Conservation (phyloP, 2,329 filamentous ascomycete genomes). For the Drechslerella coelobrocha region DNA sequence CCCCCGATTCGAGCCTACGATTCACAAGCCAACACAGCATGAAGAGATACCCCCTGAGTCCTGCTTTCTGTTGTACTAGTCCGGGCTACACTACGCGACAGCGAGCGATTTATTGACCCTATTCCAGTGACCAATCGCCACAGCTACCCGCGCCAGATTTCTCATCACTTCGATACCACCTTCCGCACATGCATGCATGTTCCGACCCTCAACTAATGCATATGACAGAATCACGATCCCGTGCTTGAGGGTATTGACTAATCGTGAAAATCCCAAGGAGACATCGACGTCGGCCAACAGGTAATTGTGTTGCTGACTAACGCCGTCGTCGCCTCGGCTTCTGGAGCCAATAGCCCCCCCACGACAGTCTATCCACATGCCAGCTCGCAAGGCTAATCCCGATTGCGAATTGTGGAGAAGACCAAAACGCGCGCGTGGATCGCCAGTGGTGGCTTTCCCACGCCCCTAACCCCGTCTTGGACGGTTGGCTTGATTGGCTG, state of each 20-base stretch:
- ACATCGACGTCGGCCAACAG: slow-evolving; percentile 13
- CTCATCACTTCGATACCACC: background rate
- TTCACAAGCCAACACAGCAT: background rate
- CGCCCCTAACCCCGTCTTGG: slow-evolving; percentile 3
- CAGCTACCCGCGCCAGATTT: slow-evolving; percentile 1
- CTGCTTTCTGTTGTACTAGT: background rate
- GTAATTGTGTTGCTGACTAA: slow-evolving; percentile 49
- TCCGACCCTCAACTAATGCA: background rate
- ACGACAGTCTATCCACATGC: slow-evolving; percentile 27
- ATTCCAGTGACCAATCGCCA: background rate
- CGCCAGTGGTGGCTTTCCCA: slow-evolving; percentile 29
- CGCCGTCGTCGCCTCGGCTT: slow-evolving; percentile 5
- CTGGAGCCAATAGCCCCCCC: slow-evolving; percentile 11
- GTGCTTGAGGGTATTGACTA: no score
- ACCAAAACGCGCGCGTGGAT: slow-evolving; percentile 30
- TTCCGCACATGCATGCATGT: background rate
- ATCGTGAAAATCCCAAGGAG: no score
- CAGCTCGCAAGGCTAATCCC: slow-evolving; percentile 43
- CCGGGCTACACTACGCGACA: background rate
- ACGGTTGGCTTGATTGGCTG: slow-evolving; percentile 10
- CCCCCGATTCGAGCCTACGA: background rate
- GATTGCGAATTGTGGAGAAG: slow-evolving; percentile 51
- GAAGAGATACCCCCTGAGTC: background rate
- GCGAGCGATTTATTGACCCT: slow-evolving; percentile 1
- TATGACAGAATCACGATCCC: no score